Conservation (phyloP, 78 protist species). For the Isochrysis galbana region DNA sequence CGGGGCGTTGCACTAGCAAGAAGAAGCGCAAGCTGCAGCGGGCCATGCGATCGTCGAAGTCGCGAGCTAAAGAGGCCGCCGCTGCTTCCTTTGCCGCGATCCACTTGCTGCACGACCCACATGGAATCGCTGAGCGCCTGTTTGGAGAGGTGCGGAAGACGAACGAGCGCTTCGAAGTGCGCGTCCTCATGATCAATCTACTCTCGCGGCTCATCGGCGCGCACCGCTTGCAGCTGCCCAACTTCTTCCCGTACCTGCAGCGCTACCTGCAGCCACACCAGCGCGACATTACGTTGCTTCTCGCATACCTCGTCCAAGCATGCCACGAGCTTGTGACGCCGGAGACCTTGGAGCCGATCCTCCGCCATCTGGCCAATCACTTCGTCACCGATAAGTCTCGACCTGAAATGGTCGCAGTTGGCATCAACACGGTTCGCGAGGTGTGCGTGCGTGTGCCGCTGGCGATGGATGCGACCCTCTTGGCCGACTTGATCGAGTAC, state of each 20-base stretch:
- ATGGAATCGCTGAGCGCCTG: constrained; percentile 69
- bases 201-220: constrained; percentile 71
- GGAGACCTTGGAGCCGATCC: constrained; percentile 81
- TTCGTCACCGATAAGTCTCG: constrained; percentile 81
- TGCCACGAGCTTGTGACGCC: constrained; percentile 89
- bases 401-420: constrained; percentile 82
- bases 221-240: constrained; percentile 77
- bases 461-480: constrained; percentile 67
- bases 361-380: constrained; percentile 68
- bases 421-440: constrained; percentile 84
- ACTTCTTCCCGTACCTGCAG: constrained; percentile 82
- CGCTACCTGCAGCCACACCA: constrained; percentile 82
- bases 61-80: not conserved
- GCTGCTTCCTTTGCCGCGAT: constrained; percentile 59
- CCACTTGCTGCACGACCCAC: constrained; percentile 85
- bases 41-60: not conserved
- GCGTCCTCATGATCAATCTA: constrained; percentile 73
- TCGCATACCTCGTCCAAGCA: constrained; percentile 80
- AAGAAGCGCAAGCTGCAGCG: constrained; percentile 5
- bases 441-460: constrained; percentile 81
- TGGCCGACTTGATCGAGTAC: constrained; percentile 67
- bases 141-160: constrained; percentile 54
- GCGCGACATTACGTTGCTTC: constrained; percentile 66
- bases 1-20: constrained; percentile 28
- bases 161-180: constrained; percentile 59